Base-by-base conservation (phyloP, 129 eudicot species). In the Artemisia tridentata region DNA sequence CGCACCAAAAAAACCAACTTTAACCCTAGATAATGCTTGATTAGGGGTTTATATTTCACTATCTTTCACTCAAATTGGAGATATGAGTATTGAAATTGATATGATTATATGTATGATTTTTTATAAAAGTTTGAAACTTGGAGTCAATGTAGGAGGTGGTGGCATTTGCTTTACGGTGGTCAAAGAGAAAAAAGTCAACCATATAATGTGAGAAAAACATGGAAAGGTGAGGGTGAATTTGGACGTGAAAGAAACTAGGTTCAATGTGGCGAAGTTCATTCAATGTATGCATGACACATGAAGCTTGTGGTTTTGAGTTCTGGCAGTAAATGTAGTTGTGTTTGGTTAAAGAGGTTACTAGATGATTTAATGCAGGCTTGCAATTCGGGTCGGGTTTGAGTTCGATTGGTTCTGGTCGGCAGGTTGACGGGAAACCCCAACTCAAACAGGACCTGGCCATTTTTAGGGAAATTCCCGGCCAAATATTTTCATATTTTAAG, bases 171-270 rank as follows among this genome's bases (percentile, higher is more conserved):
- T 76, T 68, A 49, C 59, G 55, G 27, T n/a, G 74, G 74, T 55
- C 53, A 67, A 75, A 66, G 25, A 16, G 41, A 41, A 3, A 55
- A 74, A 41, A 11, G 71, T 65, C 65, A 75, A 65, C 43, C 67
- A 46, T 43, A 60, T 29, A 58, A 67, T 38, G 18, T 11, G 76
- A 52, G 76, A 65, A 12, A 77, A 77, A 63, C 58, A 61, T 62
- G 71, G 68, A 55, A 17, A 69, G 68, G 62, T 8, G 65, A 62
- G 54, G 63, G 63, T 54, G 81, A 52, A 77, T 52, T 27, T 65
- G 76, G 81, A 77, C 72, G 67, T 63, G 67, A 70, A 70, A 17
- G 71, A 45, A 49, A 8, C 21, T 34, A 5, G 76, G 47, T 77
- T 77, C 81, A 70, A 23, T 51, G 51, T 58, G 68, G 1, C 16